Base-by-base conservation (phyloP, 116 monocot genomes). In the Trichopus zeylanicus region DNA sequence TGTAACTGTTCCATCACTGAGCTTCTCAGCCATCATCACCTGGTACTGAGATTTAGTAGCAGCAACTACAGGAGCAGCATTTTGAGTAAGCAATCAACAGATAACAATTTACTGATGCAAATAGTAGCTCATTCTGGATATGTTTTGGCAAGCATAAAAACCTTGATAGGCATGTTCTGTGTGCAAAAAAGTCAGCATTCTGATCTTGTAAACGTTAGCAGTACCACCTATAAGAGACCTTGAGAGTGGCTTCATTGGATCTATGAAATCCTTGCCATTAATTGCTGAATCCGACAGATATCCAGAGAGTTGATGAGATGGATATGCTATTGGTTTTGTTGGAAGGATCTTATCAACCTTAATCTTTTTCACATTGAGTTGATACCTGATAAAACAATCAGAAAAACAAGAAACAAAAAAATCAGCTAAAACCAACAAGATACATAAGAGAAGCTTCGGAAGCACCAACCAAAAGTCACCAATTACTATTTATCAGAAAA, bases 191-290 rank as follows among this genome's bases (percentile, higher is more conserved):
- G 51, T 60, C 61, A 91, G 62, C 57, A 51, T 49, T 73, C 97
- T 84, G 33, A 32, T 70, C 68, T 78, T 91, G 18, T 48, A 85
- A 26, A 70, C 71, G 63, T 91, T 98, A 46, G 75, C 76, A 26
- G 75, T 70, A 20, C 97, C 85, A 75, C 68, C 70, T 24, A 84
- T 23, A 57, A 91, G 61, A 66, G 91, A 87, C 63, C 59, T 91
- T 24, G 91, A 98, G 67, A 98, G 55, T 37, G 97, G 68, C 48
- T 62, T 63, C 21, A 51, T 33, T n/a, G 62, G 48, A 56, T 91
- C 82, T 27, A 55, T 65, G 20, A 71, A 70, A 66, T 98, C 85
- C 39, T 88, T 88, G 26, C 51, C 29, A 60, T 37, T 71, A 25
- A 51, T 56, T 22, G n/a, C n/a, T n/a, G 73, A 32, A 70, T 64